Evolutionary conservation across 345 rosid genomes (phyloP), one percentile per base, ranked within the genome.

Genomic region (Gossypioides kirkii): DNA sequence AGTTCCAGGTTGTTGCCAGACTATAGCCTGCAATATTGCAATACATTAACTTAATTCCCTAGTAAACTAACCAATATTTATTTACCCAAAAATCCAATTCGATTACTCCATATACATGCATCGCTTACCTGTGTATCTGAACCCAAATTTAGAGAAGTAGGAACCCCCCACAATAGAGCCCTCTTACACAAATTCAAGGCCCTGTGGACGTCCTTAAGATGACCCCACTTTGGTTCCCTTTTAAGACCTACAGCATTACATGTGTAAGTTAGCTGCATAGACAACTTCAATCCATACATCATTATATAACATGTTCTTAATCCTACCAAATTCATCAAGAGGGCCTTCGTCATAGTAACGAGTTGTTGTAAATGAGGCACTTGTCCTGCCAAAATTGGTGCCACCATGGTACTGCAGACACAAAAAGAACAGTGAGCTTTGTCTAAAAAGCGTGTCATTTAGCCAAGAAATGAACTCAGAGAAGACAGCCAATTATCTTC

Each of bases 281-380:
- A 42, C 14, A 1, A 38, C 26, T n/a, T 49, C 14, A 28, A 32
- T 47, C 14, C 22, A 52, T 47, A 38, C 16, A 66, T 68, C 36
- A 64, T 54, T 23, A 46, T 9, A 26, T 25, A 45, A 8, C 20
- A 10, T 18, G 43, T 66, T 14, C 68, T 17, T 54, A 36, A 20
- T 59, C 11, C 4, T 58, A 89, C 98, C 99, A 65, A 4, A 92
- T 84, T 95, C 99, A 78, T 95, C 99, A 53, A 95, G 88, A 36
- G 99, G 99, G 61, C 96, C 97, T 80, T 95, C 99, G 16, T 93
- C 98, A 28, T 93, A 95, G 86, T 95, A 95, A 28, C 98, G 87
- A 64, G 99, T 87, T 7, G 97, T 86, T n/a, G 90, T 90, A 52
- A 91, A 95, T 45, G 87, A 83, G 18, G 98, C 86, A 38, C 86